phyloP scores from a whole-genome alignment of 2,329 filamentous ascomycete genomes.

The Apiospora saccharicola region DNA sequence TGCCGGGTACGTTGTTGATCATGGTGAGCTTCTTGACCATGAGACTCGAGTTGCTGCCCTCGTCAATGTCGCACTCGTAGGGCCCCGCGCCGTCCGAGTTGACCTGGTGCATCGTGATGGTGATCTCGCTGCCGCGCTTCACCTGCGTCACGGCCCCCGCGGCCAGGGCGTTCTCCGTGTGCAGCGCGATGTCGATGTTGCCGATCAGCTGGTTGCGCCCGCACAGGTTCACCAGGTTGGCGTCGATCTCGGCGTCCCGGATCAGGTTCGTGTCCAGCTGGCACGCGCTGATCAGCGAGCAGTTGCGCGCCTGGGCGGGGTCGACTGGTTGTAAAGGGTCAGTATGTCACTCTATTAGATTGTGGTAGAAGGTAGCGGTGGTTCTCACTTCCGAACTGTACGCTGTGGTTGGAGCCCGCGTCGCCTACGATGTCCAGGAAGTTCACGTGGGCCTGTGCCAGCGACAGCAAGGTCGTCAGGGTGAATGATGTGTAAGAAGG shows the following conservation, averaged over 20 bases:
- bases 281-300: slow-evolving; percentile 69
- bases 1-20: slow-evolving; percentile 65
- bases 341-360: not conserved
- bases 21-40: slow-evolving; percentile 59
- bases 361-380: not conserved
- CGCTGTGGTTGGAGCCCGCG: slow-evolving; percentile 52
- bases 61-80: slow-evolving; percentile 61
- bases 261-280: slow-evolving; percentile 72
- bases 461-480: slow-evolving; percentile 43
- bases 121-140: slow-evolving; percentile 51
- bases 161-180: slow-evolving; percentile 52
- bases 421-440: slow-evolving; percentile 56
- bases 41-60: slow-evolving; percentile 51
- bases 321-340: slow-evolving; percentile 50
- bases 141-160: slow-evolving; percentile 60
- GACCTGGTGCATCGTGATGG: slow-evolving; percentile 60
- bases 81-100: slow-evolving; percentile 64
- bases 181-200: slow-evolving; percentile 46
- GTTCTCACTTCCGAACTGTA: slow-evolving; percentile 55
- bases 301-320: slow-evolving; percentile 64
- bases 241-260: slow-evolving; percentile 61
- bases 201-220: slow-evolving; percentile 65
- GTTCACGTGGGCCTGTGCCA: slow-evolving; percentile 53
- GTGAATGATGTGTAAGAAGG: slow-evolving; percentile 44
- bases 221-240: slow-evolving; percentile 65